Conservation (phyloP, 495 filamentous ascomycete species). For the Penicillium parvum region DNA sequence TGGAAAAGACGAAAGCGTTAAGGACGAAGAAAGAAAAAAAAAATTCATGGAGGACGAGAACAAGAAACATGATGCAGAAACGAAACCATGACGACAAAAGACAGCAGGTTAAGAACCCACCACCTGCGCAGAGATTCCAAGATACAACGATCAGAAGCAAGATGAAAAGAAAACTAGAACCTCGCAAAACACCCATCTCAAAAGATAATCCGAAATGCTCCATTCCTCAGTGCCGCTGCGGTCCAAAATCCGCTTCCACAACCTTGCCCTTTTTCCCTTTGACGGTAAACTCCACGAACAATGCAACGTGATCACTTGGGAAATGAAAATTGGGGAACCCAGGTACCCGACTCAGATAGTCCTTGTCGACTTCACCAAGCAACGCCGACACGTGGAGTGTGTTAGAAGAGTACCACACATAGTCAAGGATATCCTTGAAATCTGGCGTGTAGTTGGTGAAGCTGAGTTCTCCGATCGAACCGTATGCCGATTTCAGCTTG, state of each 20-base stretch:
- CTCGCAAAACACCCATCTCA: constrained; percentile 42
- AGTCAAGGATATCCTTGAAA: constrained; percentile 89
- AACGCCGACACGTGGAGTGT: constrained; percentile 80
- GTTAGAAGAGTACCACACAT: constrained; percentile 95
- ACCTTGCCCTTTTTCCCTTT: constrained; percentile 84
- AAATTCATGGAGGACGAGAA: no score
- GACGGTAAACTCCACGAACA: constrained; percentile 87
- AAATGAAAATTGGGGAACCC: constrained; percentile 98
- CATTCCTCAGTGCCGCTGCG: constrained; percentile 48
- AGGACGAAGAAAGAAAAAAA: constrained; percentile 12
- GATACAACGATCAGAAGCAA: constrained; percentile 25
- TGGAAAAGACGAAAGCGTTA: constrained; percentile 13
- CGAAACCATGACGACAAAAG: constrained; percentile 23
- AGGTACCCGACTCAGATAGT: constrained; percentile 84
- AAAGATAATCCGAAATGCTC: constrained; percentile 41
- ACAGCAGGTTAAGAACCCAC: constrained; percentile 24
- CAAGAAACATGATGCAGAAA: constrained; percentile 17
- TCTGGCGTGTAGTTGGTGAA: constrained; percentile 96
- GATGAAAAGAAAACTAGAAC: constrained; percentile 22
- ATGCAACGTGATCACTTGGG: constrained; percentile 91
- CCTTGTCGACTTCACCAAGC: constrained; percentile 84
- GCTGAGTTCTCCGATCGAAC: constrained; percentile 67
- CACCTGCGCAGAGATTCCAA: constrained; percentile 42
- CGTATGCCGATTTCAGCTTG: constrained; percentile 84
- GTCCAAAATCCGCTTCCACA: constrained; percentile 60